Evolutionary conservation across 148 eudicot genomes (phyloP).

Genomic region (Heliamphora exappendiculata): DNA sequence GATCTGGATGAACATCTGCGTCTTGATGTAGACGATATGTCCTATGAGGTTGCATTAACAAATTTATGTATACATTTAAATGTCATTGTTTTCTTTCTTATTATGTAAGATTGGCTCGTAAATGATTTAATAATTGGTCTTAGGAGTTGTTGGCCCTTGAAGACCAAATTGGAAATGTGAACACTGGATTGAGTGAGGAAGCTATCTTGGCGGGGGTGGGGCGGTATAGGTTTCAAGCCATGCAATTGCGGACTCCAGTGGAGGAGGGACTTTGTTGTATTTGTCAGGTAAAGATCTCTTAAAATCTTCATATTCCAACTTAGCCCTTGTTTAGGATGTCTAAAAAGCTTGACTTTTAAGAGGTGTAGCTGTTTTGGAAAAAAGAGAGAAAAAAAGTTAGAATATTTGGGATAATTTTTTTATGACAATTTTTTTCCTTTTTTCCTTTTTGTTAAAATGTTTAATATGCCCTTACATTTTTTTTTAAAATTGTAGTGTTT

Average conservation of each 20-base stretch:
- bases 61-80: neutral
- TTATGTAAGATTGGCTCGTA: neutral
- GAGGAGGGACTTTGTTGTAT: neutral
- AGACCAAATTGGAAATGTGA: conserved; percentile 51
- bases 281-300: conserved; percentile 1
- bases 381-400: too few species aligned
- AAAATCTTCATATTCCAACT: neutral
- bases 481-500: too few species aligned
- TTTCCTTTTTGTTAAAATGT: too few species aligned
- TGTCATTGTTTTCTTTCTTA: neutral
- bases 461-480: too few species aligned
- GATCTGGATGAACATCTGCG: neutral
- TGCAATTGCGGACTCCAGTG: conserved; percentile 15
- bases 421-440: too few species aligned
- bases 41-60: neutral
- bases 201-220: conserved; percentile 25
- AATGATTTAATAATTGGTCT: neutral
- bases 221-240: conserved; percentile 20
- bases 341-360: too few species aligned
- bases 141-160: conserved; percentile 56
- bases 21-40: conserved; percentile 5
- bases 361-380: too few species aligned
- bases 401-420: too few species aligned
- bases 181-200: conserved; percentile 44
- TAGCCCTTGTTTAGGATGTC: neutral